Evolutionary conservation across 805 yeast genomes (phyloP).

Genomic region (Isabelozyma pseudorhagii): DNA sequence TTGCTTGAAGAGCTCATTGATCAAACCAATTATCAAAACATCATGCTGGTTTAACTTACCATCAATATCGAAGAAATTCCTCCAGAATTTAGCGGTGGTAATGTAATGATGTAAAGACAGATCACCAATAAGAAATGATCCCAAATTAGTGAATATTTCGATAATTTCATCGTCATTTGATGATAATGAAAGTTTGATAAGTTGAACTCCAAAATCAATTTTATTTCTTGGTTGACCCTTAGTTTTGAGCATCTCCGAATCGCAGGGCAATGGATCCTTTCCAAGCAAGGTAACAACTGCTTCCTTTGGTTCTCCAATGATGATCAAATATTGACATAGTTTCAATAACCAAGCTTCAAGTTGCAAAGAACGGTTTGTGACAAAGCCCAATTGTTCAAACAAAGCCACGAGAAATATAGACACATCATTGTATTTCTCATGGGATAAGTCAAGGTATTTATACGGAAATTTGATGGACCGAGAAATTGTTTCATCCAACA

Average conservation of each 20-base stretch:
- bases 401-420: constrained; percentile 33
- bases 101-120: neutral
- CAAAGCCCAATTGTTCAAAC: constrained; percentile 68
- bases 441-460: constrained; percentile 67
- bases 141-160: neutral
- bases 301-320: constrained; percentile 57
- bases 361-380: constrained; percentile 14
- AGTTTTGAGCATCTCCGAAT: constrained; percentile 3
- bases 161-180: neutral
- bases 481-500: constrained; percentile 74
- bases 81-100: neutral
- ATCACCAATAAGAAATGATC: neutral
- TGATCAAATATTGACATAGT: constrained; percentile 43
- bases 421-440: constrained; percentile 21
- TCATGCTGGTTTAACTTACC: neutral
- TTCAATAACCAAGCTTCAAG: constrained; percentile 49
- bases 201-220: neutral
- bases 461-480: constrained; percentile 75
- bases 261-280: neutral
- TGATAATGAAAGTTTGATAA: neutral
- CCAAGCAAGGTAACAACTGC: constrained; percentile 14
- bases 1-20: neutral
- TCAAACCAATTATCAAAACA: neutral
- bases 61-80: neutral
- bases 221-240: neutral